Base-by-base conservation (phyloP, 2,329 filamentous ascomycete genomes). In the Monilinia laxa region DNA sequence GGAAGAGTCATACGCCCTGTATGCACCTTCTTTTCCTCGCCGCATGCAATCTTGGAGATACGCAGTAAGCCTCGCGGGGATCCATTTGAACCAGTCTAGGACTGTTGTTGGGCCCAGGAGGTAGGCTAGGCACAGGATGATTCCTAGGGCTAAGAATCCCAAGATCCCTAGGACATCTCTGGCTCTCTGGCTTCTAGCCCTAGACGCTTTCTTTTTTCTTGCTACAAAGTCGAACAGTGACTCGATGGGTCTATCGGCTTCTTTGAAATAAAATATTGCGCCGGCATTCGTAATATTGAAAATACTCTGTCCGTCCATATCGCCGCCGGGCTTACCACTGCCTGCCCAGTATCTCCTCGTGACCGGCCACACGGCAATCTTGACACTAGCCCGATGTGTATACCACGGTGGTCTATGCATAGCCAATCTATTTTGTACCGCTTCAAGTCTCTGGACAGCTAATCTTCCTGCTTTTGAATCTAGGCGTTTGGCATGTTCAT, bases 271-370 rank as follows among this genome's bases (percentile, higher is more conserved):
- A n/a, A 55, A 60, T 14, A 73, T 45, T 7, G 65, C 68, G 3
- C 67, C 70, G 1, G 62, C 68, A 42, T 69, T 70, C 20, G 56
- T 66, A 20, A 73, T 28, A 52, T 68, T 25, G 16, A 65, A 64
- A 16, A 72, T 69, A 23, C 70, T 66, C 35, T 52, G 59, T 4
- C 68, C 66, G 12, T 56, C 62, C 31, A 51, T 47, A 4, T 66
- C 54, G 68, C 70, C 23, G 67, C 70, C 14, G 59, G 67, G 11
- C 65, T 66, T 55, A 4, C 49, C 64, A 14, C 40, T 64, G 1
- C 73, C 73, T 1, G 71, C 65, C 62, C 70, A 72, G 31, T 70
- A 75, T 12, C 71, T 56, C 11, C 66, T 66, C 9, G 73, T 69
- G 0, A 66, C 40, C 2, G 73, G 73, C 70, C 70, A 73, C 5